Evolutionary conservation across 164 flowering plant genomes (phyloP), one percentile per base, ranked within the genome.

Genomic region (Tetrastigma voinierianum): DNA sequence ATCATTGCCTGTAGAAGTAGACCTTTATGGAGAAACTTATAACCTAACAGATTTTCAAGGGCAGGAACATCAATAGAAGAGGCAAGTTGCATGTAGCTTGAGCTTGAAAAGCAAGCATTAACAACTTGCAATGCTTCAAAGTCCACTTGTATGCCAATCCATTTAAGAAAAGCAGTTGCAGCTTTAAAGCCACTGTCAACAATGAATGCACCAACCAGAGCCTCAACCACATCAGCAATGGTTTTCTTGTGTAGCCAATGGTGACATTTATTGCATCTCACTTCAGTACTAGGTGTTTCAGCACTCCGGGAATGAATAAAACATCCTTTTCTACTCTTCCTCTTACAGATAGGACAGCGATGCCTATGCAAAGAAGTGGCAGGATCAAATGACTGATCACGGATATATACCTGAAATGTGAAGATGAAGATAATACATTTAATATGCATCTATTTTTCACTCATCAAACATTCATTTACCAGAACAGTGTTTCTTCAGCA

Each of bases 111-210:
- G 74, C 84, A 89, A 62, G 77, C 70, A 61, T 76, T 66, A 21
- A 54, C 66, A 53, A 91, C 79, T 76, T 89, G 82, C 17, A 85
- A 74, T n/a, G 54, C 76, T 43, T 90, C 81, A 76, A 86, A 84
- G 32, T 87, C 87, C 49, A 88, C 90, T 53, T 75, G 52, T 56
- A 96, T 86, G 53, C 98, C 97, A 43, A 93, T 66, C 98, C 98
- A 96, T 76, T 64, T 77, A 65, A 96, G 95, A 74, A 96, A 96
- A 59, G 96, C 87, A 67, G 67, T 79, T 64, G 99, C 96, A 68
- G 88, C 91, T 78, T 80, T 93, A 68, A 92, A 96, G 65, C 99
- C 99, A 79, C 90, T 76, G 68, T 96, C 99, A 70, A 93, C 89
- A 59, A 96, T 23, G 60, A 87, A 96, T 54, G 97, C 98, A 49